Evolutionary conservation across 2,329 filamentous ascomycete species (phyloP).

Genomic region (Beauveria sp.): DNA sequence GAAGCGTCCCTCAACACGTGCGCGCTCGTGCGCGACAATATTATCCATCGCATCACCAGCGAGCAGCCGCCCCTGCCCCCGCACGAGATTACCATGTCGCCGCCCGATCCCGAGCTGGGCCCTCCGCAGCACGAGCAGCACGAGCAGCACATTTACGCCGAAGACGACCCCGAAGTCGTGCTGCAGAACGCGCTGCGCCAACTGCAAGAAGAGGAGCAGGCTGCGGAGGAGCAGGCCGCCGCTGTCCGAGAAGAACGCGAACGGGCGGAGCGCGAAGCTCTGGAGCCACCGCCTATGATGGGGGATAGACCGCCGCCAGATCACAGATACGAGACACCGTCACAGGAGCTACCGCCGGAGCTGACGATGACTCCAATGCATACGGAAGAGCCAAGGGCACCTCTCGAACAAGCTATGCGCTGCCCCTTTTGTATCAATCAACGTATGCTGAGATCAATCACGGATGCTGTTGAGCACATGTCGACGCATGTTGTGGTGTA

Average conservation of each 20-base stretch:
- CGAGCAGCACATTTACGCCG: conserved; percentile 31
- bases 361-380: conserved; percentile 50
- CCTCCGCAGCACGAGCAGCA: conserved; percentile 17
- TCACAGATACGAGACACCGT: conserved; percentile 28
- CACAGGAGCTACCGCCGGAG: conserved; percentile 30
- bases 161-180: conserved; percentile 50
- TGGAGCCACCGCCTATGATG: conserved; percentile 23
- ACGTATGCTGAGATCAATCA: conserved; percentile 52
- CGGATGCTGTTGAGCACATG: conserved; percentile 56
- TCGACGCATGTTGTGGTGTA: conserved; percentile 53
- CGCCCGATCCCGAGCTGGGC: conserved; percentile 13
- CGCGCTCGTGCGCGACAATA: conserved; percentile 51
- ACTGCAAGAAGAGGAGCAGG: conserved; percentile 52
- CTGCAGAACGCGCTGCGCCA: conserved; percentile 52
- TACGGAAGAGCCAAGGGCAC: conserved; percentile 37
- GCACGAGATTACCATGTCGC: neutral
- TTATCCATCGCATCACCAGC: conserved; percentile 33
- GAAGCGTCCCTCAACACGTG: conserved; percentile 47
- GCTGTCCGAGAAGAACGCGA: conserved; percentile 46
- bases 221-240: conserved; percentile 49
- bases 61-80: neutral
- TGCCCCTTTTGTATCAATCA: conserved; percentile 57
- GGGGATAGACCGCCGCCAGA: conserved; percentile 23
- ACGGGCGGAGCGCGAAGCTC: conserved; percentile 34
- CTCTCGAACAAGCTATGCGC: conserved; percentile 42